Base-by-base conservation (phyloP, 2,329 filamentous ascomycete genomes). In the Alternaria triticina region DNA sequence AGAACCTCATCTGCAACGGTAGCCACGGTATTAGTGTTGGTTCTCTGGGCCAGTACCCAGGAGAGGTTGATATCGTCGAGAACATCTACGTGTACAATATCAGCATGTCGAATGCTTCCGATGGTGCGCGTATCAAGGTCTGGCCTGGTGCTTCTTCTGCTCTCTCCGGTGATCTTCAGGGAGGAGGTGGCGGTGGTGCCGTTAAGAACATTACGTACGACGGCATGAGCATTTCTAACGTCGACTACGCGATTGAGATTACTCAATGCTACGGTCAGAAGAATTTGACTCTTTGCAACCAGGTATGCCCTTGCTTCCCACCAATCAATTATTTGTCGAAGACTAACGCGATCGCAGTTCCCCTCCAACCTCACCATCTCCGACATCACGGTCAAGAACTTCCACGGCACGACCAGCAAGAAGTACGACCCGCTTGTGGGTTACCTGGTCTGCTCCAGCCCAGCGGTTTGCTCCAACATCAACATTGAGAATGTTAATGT, bases 11-110 rank as follows among this genome's bases (percentile, higher is more conserved):
- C 62, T 92, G 90, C 79, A 90, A 89, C 70, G 89, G 89, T 33
- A 91, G 88, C 4, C 90, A 92, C 71, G 90, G 90, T 43, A 91
- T 92, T 68, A 89, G 86, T 10, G 89, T 92, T n/a, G 90, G 90
- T 8, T 91, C 88, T 0, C 81, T 92, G 0, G 90, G 90, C 22
- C 90, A 92, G 77, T 92, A 92, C 72, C 72, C 81, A 15, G 85
- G 83, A 22, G 85, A 88, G 66, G 85, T 86, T 15, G 90, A 92
- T 66, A 88, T 91, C 49, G 89, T 92, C 2, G 84, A 91, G 77
- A 88, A 92, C 69, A 74, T 92, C n/a, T 87, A 89, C 69, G 85
- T 80, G 46, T 73, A 77, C 68, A 79, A 80, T 64, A 68, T 79
- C 64, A 72, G 62, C 57, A 76, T 80, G 79, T 74, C 79, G 70